Evolutionary conservation across 1,139 yeast species (phyloP), one percentile per base, ranked within the genome.

Genomic region (Groenewaldozyma sp.): DNA sequence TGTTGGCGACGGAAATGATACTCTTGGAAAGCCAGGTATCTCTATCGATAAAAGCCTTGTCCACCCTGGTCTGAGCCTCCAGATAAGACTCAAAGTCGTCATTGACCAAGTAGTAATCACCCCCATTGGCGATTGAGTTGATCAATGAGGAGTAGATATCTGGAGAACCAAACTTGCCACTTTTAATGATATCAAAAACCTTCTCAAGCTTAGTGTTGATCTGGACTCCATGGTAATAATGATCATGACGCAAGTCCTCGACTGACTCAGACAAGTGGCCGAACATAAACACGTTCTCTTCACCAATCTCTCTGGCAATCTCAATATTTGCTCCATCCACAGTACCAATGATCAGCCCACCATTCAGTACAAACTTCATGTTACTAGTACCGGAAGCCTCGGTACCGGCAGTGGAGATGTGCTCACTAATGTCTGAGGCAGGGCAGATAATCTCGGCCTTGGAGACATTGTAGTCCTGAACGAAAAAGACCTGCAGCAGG

Each of bases 241-340:
- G 94, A 45, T 74, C 70, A 56, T 79, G 82, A 62, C 96, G 76
- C 40, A 87, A 69, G 43, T 78, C 88, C 41, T 86, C 95, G 35
- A 87, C 96, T 31, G 82, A 77, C 62, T 87, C 95, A 26, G 94
- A 78, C 58, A 87, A 73, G 59, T 82, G 84, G 57, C 96, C 96
- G 59, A 87, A 87, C 59, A 87, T 68, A 69, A 86, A 87, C 60
- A 88, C 84, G 62, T 88, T 86, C 39, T 84, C 94, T 59, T 87
- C 94, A 38, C 95, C 95, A 52, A 84, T 76, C 64, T 88, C 96
- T 54, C 95, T 75, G 18, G 95, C 82, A 59, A 88, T 84, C 65
- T 88, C 96, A 41, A 88, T 94, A 58, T 87, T 88, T 47, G 96
- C 96, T 58, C 97, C 96, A 59, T 88, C 96, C 50, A 88, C 95